Evolutionary conservation across 2,329 filamentous ascomycete species (phyloP), one percentile per base, ranked within the genome.

Genomic region (Pestalotiopsis fici): DNA sequence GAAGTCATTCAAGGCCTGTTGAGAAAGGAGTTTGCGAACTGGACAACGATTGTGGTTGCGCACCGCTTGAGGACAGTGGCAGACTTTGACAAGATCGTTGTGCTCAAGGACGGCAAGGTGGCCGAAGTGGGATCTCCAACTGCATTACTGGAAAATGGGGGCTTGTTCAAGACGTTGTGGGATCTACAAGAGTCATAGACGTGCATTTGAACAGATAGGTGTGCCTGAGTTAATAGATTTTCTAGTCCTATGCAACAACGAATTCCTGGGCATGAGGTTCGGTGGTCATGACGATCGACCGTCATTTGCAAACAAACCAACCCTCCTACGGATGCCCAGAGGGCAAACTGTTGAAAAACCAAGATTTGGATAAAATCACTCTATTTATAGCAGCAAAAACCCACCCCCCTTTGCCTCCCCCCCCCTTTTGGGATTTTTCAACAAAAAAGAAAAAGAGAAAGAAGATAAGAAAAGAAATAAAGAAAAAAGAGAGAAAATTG

Each of bases 161-260:
- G 62, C 5, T 31, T 56, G 62, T 64, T 64, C 9, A 64, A 31
- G 28, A 23, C 23, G n/a, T 35, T 64, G 28, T 65, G 66, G 62
- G 62, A 64, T 27, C 15, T 55, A 15, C 62, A 64, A 50, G 55
- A 66, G 64, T 57, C 12, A 27, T 74, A 83, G 83, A 39, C 81
- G 84, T 65, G 83, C 83, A 4, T 79, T 82, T 56, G 84, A n/a
- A 3, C n/a, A 21, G n/a, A 50, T 50, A 50, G 21, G 43, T 50
- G 43, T 18, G n/a, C 3, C 43, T 21, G n/a, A n/a, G 3, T 9
- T 7, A 18, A 9, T 50, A 50, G n/a, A 35, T 6, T 35, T 7
- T 35, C 31, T n/a, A n/a, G n/a, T n/a, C n/a, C n/a, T n/a, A n/a
- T n/a, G n/a, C n/a, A n/a, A n/a, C n/a, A n/a, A n/a, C n/a, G n/a